Conservation (phyloP, 108 stramenopile genomes). For the Nannochloropsis oceanica region DNA sequence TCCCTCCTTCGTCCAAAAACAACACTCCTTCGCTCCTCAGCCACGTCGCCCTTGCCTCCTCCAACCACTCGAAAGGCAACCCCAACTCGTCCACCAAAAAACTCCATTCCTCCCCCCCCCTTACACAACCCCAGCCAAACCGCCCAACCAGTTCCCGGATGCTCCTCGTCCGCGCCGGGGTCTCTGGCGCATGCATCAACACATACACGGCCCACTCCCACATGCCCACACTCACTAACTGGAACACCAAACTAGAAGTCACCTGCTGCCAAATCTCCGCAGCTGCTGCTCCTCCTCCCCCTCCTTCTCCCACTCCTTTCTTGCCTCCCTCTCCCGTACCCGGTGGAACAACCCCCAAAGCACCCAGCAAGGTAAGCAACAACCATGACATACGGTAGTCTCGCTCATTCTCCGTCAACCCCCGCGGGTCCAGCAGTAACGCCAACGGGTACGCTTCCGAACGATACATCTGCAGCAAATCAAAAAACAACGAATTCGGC, state of each 20-base stretch:
- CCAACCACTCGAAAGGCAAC: conserved; percentile 2
- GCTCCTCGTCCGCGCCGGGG: neutral
- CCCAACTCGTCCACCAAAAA: neutral
- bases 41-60: conserved; percentile 3
- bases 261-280: neutral
- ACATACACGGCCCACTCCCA: conserved; percentile 33
- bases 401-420: neutral
- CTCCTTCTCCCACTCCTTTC: too few species aligned
- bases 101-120: neutral
- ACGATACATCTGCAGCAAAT: neutral
- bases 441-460: neutral
- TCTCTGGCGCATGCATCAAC: conserved; percentile 3
- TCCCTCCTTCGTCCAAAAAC: neutral
- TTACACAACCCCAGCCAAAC: neutral
- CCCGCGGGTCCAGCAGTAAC: neutral
- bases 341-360: neutral
- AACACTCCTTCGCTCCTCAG: neutral
- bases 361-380: conserved; percentile 3
- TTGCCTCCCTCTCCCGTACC: too few species aligned
- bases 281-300: neutral
- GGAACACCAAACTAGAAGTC: conserved; percentile 16
- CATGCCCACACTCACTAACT: conserved; percentile 11
- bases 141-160: conserved; percentile 16
- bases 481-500: neutral
- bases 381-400: conserved; percentile 25